These are phyloP conservation scores for Geotrichum aggregatum DNA, from an alignment of 1,139 yeast species.

Conservation along the genomic window DNA sequence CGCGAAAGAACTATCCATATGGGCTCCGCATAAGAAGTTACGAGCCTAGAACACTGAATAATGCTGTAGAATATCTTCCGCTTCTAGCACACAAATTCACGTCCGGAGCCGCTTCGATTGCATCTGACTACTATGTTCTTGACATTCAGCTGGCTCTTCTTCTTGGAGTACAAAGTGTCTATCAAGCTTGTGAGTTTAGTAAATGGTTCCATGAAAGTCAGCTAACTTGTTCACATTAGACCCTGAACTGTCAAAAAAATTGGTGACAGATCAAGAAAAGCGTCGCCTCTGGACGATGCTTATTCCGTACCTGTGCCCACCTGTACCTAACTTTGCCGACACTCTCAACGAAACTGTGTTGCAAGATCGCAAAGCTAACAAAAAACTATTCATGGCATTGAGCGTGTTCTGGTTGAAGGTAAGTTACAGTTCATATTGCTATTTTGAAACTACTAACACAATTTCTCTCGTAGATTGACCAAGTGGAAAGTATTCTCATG, in stretches of 20 bases:
- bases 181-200: constrained; percentile 26
- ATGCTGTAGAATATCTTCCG: not conserved
- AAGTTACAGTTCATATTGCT: not conserved
- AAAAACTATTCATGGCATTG: constrained; percentile 45
- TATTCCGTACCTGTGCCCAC: constrained; percentile 50
- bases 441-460: constrained; percentile 1
- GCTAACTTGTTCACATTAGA: not conserved
- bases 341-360: constrained; percentile 30
- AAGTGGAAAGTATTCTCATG: constrained; percentile 19
- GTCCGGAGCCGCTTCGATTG: not conserved
- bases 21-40: not conserved
- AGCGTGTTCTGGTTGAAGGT: constrained; percentile 47
- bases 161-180: constrained; percentile 48
- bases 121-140: constrained; percentile 41
- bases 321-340: constrained; percentile 32
- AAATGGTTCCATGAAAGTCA: not conserved
- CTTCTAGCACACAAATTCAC: constrained; percentile 1
- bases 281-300: constrained; percentile 52
- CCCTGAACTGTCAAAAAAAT: constrained; percentile 30
- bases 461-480: constrained; percentile 8
- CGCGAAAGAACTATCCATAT: constrained; percentile 31
- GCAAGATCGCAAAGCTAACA: constrained; percentile 43
- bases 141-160: constrained; percentile 65
- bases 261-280: constrained; percentile 43
- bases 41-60: not conserved